Evolutionary conservation across 139 green algal species (phyloP).

Genomic region (Astrephomene gubernaculifera): DNA sequence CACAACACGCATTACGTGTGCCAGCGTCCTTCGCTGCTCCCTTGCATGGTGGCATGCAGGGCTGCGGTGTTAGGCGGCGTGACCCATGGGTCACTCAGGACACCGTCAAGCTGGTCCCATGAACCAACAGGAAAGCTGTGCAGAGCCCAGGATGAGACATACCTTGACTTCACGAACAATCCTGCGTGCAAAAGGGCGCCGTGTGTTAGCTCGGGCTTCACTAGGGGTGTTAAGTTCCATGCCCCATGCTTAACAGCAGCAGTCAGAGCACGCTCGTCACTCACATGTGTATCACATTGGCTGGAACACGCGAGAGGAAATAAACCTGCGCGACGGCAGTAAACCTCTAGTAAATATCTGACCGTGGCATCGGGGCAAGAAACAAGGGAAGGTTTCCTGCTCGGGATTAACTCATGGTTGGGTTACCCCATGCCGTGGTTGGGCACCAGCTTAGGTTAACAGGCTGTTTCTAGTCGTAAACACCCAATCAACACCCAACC

Average conservation of each 20-base stretch:
- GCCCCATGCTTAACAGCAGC: too few relatives aligned
- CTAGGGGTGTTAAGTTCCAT: too few relatives aligned
- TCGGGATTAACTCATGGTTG: neutral
- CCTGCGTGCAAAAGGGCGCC: too few relatives aligned
- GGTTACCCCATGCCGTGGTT: neutral
- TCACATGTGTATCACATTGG: constrained; percentile 42
- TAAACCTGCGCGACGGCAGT: constrained; percentile 9
- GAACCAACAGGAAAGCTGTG: too few relatives aligned
- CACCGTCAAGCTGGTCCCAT: too few relatives aligned
- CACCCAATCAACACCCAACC: too few relatives aligned
- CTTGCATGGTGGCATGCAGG: neutral
- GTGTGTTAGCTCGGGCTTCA: too few relatives aligned
- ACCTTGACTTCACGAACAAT: constrained; percentile 30
- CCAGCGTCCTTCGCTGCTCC: neutral
- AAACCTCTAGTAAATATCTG: neutral
- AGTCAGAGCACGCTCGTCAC: constrained; percentile 2
- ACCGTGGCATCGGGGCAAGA: too few relatives aligned
- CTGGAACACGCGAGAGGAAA: neutral
- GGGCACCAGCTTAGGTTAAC: neutral
- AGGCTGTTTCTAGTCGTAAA: too few relatives aligned
- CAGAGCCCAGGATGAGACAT: too few relatives aligned
- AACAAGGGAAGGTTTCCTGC: neutral
- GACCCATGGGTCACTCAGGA: neutral
- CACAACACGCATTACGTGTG: neutral
- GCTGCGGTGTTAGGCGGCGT: neutral